Evolutionary conservation across 805 yeast genomes (phyloP), one percentile per base, ranked within the genome.

Genomic region (Kazachstania africana): DNA sequence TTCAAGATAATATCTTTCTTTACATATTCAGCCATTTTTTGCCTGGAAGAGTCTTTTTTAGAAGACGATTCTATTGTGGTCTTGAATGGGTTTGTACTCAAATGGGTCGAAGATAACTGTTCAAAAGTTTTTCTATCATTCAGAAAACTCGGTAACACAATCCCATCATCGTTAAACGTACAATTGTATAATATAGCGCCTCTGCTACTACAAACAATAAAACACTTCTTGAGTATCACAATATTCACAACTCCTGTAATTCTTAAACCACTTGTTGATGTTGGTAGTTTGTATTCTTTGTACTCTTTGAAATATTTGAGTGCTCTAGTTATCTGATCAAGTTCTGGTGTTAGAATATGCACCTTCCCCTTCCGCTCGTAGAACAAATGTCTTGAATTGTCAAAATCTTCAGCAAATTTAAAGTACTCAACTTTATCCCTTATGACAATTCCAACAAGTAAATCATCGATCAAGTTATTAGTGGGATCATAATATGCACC

Each of bases 371-470:
- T 56, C 59, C 65, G 46, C 69, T 72, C 55, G 74, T 70, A 52
- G 65, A 69, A 45, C 66, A 70, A 35, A 76, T 53, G 66, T 71
- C 63, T 26, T 63, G 70, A 39, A 72, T 63, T 52, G 10, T 72
- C 74, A 36, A 74, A 66, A 48, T 85, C 83, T 19, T 64, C 68
- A 0, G 91, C 95, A 37, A 79, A 59, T 29, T 68, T 69, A 55
- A 81, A 85, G 39, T 68, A 75, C 2, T 68, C 55, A 0, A 75
- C 73, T 48, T 72, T 55, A 51, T 73, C 72, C 40, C 66, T 62
- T 10, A 73, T 60, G 9, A 72, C 43, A 17, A 69, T 64, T 12
- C 78, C 69, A n/a, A 68, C 59, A 14, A 67, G 41, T 4, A 50
- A 47, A 16, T 57, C 55, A 15, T 54, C 49, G 8, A 44, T 29